Evolutionary conservation across 2,329 filamentous ascomycete genomes (phyloP).

Genomic region (Hymenoscyphus linearis): DNA sequence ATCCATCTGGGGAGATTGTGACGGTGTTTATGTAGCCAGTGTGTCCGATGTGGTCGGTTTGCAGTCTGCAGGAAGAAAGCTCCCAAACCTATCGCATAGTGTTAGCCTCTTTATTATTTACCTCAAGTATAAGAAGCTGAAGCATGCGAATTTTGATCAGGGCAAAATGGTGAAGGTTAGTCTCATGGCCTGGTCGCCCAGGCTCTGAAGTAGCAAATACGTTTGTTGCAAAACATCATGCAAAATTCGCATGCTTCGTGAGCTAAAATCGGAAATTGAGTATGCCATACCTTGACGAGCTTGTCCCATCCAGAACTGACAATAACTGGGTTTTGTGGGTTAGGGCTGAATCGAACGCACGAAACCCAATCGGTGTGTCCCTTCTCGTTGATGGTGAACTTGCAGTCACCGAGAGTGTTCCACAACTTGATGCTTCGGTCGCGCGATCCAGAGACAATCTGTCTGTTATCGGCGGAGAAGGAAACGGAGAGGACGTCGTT

Average conservation of each 20-base stretch:
- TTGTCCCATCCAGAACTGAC: slow-evolving; percentile 99
- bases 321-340: slow-evolving; percentile 99
- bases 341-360: slow-evolving; percentile 98
- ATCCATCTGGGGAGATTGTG: slow-evolving; percentile 99
- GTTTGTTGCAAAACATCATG: slow-evolving; percentile 91
- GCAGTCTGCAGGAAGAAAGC: slow-evolving; percentile 97
- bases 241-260: slow-evolving; percentile 38
- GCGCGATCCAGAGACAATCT: slow-evolving; percentile 98
- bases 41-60: slow-evolving; percentile 99
- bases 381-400: slow-evolving; percentile 99
- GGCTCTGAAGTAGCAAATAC: slow-evolving; percentile 99
- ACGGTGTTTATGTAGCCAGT: slow-evolving; percentile 99
- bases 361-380: slow-evolving; percentile 99
- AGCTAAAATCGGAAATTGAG: slow-evolving; percentile 12
- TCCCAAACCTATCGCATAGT: slow-evolving; percentile 77
- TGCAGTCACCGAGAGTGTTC: slow-evolving; percentile 99
- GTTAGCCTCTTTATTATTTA: slow-evolving; percentile 17
- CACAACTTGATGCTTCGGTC: slow-evolving; percentile 99
- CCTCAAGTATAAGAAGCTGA: slow-evolving; percentile 7
- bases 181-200: slow-evolving; percentile 82
- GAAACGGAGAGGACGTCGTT: slow-evolving; percentile 99
- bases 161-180: slow-evolving; percentile 78
- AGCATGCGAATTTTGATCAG: slow-evolving; percentile 52
- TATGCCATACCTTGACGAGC: slow-evolving; percentile 89
- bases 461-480: slow-evolving; percentile 99